phyloP scores from a whole-genome alignment of 208 protist genomes.

The Wallacemonas rigidus region DNA sequence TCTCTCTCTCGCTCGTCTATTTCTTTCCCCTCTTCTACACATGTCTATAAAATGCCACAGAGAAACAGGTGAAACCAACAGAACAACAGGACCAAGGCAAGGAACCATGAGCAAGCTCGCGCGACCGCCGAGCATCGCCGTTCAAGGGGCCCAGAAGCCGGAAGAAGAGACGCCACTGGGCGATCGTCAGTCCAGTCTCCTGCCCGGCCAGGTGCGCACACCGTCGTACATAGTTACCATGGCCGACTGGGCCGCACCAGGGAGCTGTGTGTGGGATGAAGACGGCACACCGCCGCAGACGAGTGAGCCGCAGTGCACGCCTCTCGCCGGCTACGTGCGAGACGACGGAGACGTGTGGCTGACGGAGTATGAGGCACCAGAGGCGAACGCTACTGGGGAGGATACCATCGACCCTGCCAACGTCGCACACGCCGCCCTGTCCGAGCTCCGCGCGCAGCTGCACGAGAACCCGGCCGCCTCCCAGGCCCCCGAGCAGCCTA shows the following conservation, averaged over 20 bases:
- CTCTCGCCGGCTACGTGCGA: conserved; percentile 38
- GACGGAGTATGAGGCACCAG: conserved; percentile 4
- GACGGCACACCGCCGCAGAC: neutral
- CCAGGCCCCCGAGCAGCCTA: neutral
- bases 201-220: conserved; percentile 63
- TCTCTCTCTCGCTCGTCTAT: too few species aligned
- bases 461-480: neutral
- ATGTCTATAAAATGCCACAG: too few species aligned
- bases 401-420: neutral
- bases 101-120: conserved; percentile 17
- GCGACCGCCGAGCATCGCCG: conserved; percentile 18
- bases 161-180: conserved; percentile 15
- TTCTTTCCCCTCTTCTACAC: too few species aligned
- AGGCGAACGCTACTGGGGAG: neutral
- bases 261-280: conserved; percentile 57
- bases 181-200: conserved; percentile 42
- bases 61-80: neutral
- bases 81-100: neutral
- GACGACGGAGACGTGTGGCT: conserved; percentile 35
- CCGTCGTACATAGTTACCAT: conserved; percentile 39
- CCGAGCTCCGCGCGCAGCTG: conserved; percentile 5
- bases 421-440: conserved; percentile 4
- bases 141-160: neutral
- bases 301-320: conserved; percentile 29
- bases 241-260: conserved; percentile 58